Evolutionary conservation across 2,329 filamentous ascomycete species (phyloP).

Genomic region (Elsinoe ampelina): DNA sequence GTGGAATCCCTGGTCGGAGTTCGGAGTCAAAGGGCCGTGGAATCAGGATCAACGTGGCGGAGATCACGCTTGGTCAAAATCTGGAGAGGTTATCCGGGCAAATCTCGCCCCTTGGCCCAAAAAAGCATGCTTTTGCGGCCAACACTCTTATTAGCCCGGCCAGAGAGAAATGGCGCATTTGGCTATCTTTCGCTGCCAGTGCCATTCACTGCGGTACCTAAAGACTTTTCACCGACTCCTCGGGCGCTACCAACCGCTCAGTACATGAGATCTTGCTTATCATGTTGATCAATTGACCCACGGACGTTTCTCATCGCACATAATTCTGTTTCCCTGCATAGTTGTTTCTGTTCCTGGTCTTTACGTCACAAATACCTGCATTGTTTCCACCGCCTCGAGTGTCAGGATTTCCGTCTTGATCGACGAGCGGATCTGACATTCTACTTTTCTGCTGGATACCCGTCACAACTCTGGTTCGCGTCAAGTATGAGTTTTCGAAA

Average conservation of each 20-base stretch:
- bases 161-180: background rate
- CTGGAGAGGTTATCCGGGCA: background rate
- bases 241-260: background rate
- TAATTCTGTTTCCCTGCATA: slow-evolving; percentile 7
- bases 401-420: background rate
- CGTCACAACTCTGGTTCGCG: slow-evolving; percentile 3
- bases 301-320: background rate
- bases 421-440: background rate
- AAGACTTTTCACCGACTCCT: slow-evolving; percentile 9
- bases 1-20: background rate
- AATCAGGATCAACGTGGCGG: background rate
- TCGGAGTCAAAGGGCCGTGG: background rate
- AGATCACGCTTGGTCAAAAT: background rate
- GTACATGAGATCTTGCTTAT: slow-evolving; percentile 7
- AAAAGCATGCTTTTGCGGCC: background rate
- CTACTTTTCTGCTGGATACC: background rate
- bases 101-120: background rate
- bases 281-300: slow-evolving; percentile 6
- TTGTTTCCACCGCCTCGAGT: slow-evolving; percentile 3
- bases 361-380: slow-evolving; percentile 8
- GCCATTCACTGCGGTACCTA: background rate
- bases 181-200: background rate
- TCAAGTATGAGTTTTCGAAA: background rate
- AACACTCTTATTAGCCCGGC: no score
- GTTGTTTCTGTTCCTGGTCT: slow-evolving; percentile 6